These are phyloP conservation scores for Pythium dissotocum DNA, from an alignment of 352 stramenopile genomes.

Conservation along the genomic window DNA sequence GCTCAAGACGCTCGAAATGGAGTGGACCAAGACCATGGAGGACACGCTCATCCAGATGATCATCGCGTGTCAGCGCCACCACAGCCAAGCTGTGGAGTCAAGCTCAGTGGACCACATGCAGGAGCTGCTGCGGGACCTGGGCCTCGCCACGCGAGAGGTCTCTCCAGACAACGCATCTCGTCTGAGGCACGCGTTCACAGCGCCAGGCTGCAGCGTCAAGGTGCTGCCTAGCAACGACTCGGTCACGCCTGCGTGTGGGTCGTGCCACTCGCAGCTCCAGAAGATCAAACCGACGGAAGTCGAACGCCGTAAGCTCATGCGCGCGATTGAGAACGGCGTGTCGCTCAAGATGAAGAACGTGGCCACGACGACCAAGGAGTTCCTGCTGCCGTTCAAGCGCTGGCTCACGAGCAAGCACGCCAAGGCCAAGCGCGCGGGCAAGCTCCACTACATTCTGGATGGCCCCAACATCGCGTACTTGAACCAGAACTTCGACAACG, in stretches of 20 bases:
- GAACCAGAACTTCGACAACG: constrained; percentile 94
- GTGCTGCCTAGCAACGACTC: constrained; percentile 41
- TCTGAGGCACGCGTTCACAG: constrained; percentile 44
- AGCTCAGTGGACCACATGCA: constrained; percentile 57
- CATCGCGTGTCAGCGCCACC: constrained; percentile 44
- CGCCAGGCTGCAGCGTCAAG: constrained; percentile 36
- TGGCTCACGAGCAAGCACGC: constrained; percentile 56
- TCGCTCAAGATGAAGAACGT: constrained; percentile 39
- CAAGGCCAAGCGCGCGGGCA: constrained; percentile 18
- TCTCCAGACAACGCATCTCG: constrained; percentile 44
- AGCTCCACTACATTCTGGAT: constrained; percentile 92
- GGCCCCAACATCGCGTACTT: constrained; percentile 98
- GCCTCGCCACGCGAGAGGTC: constrained; percentile 57
- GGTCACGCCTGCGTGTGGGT: constrained; percentile 40
- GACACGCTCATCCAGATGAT: constrained; percentile 69
- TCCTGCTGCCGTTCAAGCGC: constrained; percentile 59
- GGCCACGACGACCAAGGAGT: constrained; percentile 48
- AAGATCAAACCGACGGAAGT: constrained; percentile 45
- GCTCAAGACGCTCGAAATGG: constrained; percentile 53
- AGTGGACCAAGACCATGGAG: constrained; percentile 78
- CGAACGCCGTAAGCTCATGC: constrained; percentile 50
- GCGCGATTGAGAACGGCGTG: constrained; percentile 57
- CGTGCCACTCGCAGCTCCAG: constrained; percentile 40
- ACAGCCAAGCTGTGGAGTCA: constrained; percentile 16
- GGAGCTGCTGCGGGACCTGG: constrained; percentile 55